These are phyloP conservation scores for Ilex aquifolium DNA, from an alignment of 257 asterid genomes.

Conservation along the genomic window DNA sequence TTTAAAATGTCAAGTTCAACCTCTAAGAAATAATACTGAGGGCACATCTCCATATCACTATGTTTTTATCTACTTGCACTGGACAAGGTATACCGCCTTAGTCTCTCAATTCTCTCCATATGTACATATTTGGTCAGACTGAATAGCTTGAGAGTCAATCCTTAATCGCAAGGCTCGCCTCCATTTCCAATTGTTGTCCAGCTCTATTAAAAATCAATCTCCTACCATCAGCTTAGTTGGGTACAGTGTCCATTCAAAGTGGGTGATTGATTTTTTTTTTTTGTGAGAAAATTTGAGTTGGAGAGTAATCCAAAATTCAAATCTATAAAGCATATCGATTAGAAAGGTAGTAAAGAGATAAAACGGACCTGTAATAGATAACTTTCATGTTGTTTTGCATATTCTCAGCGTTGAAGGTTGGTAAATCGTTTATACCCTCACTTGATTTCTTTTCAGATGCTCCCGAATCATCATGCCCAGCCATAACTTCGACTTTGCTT, in stretches of 20 bases:
- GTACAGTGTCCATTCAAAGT: not conserved
- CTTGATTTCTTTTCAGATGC: slow-evolving; percentile 39
- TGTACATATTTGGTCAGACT: not conserved
- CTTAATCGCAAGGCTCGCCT: not conserved
- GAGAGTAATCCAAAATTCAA: not conserved
- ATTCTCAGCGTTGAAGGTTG: slow-evolving; percentile 65
- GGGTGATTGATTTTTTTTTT: not conserved
- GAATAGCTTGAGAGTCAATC: not conserved
- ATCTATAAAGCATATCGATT: not conserved
- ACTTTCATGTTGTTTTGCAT: slow-evolving; percentile 63
- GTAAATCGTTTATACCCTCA: slow-evolving; percentile 47
- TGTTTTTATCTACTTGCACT: no score
- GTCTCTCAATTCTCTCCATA: not conserved
- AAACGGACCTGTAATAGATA: slow-evolving; percentile 59
- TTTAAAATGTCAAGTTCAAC: not conserved
- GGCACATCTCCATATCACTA: not conserved
- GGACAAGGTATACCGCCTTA: not conserved
- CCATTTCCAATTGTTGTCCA: not conserved
- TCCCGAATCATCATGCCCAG: slow-evolving; percentile 44
- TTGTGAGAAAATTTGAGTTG: slow-evolving; percentile 2
- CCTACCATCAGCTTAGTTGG: slow-evolving; percentile 1
- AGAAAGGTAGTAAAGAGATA: not conserved
- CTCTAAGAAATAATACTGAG: no score
- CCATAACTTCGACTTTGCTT: slow-evolving; percentile 25
- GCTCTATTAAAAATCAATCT: not conserved